Conservation (phyloP, 169 alveolate species). For the Babesia microti region DNA sequence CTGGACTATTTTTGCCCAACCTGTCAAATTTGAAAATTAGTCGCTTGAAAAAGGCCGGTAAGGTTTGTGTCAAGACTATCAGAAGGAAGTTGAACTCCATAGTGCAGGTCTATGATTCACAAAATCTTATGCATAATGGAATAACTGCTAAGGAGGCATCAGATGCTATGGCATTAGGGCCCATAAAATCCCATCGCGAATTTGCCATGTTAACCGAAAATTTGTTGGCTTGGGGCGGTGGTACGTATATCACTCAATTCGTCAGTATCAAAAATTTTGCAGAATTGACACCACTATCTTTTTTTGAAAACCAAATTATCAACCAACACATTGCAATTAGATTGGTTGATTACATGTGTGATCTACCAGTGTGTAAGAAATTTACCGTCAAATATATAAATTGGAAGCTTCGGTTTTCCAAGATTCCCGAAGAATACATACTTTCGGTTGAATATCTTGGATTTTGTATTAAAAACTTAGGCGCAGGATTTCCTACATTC, state of each 20-base stretch:
- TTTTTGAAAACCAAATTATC: slow-evolving; percentile 15
- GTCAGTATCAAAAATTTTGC: too few relatives aligned
- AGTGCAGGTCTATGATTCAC: too few relatives aligned
- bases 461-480: slow-evolving; percentile 46
- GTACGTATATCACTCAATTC: too few relatives aligned
- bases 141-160: too few relatives aligned
- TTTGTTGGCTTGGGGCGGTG: slow-evolving; percentile 8
- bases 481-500: slow-evolving; percentile 45
- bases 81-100: too few relatives aligned
- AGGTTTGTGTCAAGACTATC: too few relatives aligned
- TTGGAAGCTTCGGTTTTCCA: slow-evolving; percentile 50
- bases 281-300: too few relatives aligned
- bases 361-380: slow-evolving; percentile 35
- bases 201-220: slow-evolving; percentile 33
- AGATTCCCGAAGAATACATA: slow-evolving; percentile 59
- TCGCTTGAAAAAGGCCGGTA: too few relatives aligned
- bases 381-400: slow-evolving; percentile 45
- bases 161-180: too few relatives aligned
- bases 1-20: too few relatives aligned
- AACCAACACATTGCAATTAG: slow-evolving; percentile 12
- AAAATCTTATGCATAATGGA: too few relatives aligned
- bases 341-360: slow-evolving; percentile 15
- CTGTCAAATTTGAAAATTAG: too few relatives aligned
- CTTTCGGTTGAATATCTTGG: slow-evolving; percentile 50
- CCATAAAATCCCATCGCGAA: slow-evolving; percentile 39